phyloP scores from a whole-genome alignment of 331 rosid genomes.

The Rhamnella rubrinervis region DNA sequence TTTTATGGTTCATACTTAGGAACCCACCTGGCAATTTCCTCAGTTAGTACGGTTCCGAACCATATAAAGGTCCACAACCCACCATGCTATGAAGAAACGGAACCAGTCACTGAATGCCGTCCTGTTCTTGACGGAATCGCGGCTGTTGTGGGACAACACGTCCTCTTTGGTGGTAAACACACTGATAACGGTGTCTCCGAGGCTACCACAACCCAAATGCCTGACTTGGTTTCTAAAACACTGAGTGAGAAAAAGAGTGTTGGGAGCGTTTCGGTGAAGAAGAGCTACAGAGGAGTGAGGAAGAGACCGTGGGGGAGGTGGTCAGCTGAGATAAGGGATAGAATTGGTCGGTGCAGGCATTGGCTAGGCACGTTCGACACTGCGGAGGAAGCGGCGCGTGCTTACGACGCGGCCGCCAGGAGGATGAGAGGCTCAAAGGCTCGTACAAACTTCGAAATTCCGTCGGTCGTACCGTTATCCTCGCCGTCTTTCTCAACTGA shows the following conservation, averaged over 20 bases:
- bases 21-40: slow-evolving; percentile 22
- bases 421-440: slow-evolving; percentile 81
- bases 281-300: slow-evolving; percentile 83
- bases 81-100: neutral
- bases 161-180: slow-evolving; percentile 47
- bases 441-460: slow-evolving; percentile 66
- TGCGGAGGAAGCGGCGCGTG: slow-evolving; percentile 95
- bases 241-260: neutral
- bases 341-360: slow-evolving; percentile 85
- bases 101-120: neutral
- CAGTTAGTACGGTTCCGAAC: slow-evolving; percentile 1
- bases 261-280: slow-evolving; percentile 22
- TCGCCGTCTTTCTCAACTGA: slow-evolving; percentile 18
- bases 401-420: slow-evolving; percentile 89
- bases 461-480: slow-evolving; percentile 47
- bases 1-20: slow-evolving; percentile 11
- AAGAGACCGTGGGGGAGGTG: slow-evolving; percentile 98
- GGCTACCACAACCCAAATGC: neutral
- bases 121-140: slow-evolving; percentile 77
- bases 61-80: neutral
- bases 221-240: neutral
- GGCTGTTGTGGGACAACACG: slow-evolving; percentile 73
- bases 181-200: neutral
- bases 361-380: slow-evolving; percentile 94
- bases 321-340: slow-evolving; percentile 96